Base-by-base conservation (phyloP, 2,329 filamentous ascomycete species). In the Aspergillus awamori region DNA sequence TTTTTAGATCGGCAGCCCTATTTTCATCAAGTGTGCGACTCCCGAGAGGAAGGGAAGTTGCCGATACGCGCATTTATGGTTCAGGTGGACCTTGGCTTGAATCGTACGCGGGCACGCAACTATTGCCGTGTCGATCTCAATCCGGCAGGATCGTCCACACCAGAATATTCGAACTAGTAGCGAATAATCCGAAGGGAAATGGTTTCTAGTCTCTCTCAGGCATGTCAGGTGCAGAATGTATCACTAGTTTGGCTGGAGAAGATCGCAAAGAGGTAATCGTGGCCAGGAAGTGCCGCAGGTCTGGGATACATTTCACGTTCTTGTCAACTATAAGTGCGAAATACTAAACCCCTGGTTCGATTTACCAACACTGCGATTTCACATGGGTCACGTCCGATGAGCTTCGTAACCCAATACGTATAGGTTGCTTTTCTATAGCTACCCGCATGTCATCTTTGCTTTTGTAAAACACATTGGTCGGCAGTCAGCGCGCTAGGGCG, bases 1-100 rank as follows among this genome's bases (percentile, higher is more conserved):
- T 52, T 39, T 51, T 11, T 22, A 56, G 53, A 56, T 56, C 53
- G 53, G 28, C 53, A 56, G 47, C 53, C 36, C 53, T 56, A 56
- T 56, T 56, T 56, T n/a, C 53, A 56, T 56, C 53, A 47, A 22
- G 53, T 33, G 28, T n/a, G 38, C 53, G 39, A 43, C 26, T 45
- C 30, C 53, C 53, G 53, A 45, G 26, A 22, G 53, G 39, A 45
- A 38, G 33, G 53, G 39, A 45, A 36, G 28, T 43, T 33, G 53
- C 53, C 41, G 53, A 56, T 56, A 45, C 53, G 53, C 39, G 53
- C 39, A 33, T 39, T 33, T 56, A 56, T 47, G 30, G 53, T 47
- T 47, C 39, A 22, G 24, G 53, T 56, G 53, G 43, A 56, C 52
- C 52, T 53, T 53, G 39, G 26, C 41, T 36, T 45, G 52, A 43